Base-by-base conservation (phyloP, 805 yeast genomes). In the Barnettozyma californica region DNA sequence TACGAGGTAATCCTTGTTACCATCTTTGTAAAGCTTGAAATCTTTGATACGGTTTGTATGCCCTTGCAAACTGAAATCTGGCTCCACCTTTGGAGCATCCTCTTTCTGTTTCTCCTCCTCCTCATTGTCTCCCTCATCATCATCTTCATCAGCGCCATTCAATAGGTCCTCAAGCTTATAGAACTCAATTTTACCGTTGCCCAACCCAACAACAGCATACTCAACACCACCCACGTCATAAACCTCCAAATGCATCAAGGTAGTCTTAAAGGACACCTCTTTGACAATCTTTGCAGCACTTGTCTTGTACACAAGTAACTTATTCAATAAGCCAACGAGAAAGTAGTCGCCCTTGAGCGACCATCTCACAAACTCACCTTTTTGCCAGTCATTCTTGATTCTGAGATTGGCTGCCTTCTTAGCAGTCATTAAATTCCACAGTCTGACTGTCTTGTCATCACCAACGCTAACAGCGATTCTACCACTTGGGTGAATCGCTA, bases 361-460 rank as follows among this genome's bases (percentile, higher is more conserved):
- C 94, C 95, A 89, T 57, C 78, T 73, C 9, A 83, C 86, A 60
- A 70, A 71, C 52, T 81, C 83, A 41, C 83, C 85, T 48, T 73
- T 68, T 66, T 84, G 87, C 54, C 84, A 81, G 60, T 83, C 87
- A 51, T 74, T 79, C 62, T 77, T 83, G 51, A 87, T 68, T 61
- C 86, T 90, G 66, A 91, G 70, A 10, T 78, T 74, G 1, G 96
- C 91, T 18, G 98, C 98, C 67, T 90, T 91, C 64, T 87, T 87
- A 13, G 89, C 94, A 1, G 97, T 92, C 98, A 94, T 92, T 55
- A 94, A 72, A 63, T 94, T 94, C 99, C 99, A 94, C 50, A 94
- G 74, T 61, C 92, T 75, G 34, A 94, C 75, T 7, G 95, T 85
- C 53, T 79, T 78, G 66, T 94, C 99, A 26, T 78, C 82, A 49